phyloP scores from a whole-genome alignment of 2,329 filamentous ascomycete genomes.

The Colletotrichum shisoi region DNA sequence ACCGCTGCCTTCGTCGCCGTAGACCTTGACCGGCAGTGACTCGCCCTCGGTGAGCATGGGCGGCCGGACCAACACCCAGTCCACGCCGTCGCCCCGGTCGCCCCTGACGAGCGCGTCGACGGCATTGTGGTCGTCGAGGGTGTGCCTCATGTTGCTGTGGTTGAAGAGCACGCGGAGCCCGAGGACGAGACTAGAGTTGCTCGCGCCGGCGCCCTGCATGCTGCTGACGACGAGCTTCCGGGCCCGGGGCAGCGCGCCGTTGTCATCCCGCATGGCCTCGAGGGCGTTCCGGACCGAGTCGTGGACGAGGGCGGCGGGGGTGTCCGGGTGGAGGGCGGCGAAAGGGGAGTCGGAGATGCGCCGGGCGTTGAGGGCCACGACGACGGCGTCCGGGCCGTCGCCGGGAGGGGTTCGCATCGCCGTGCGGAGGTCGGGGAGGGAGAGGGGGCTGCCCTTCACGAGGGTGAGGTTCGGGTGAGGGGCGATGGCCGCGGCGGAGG shows the following conservation, averaged over 20 bases:
- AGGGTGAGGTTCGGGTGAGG: conserved; percentile 49
- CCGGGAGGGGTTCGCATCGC: conserved; percentile 46
- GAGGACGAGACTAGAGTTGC: conserved; percentile 52
- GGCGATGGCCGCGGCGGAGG: conserved; percentile 40
- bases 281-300: conserved; percentile 52
- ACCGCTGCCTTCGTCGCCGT: conserved; percentile 54
- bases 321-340: conserved; percentile 49
- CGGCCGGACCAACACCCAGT: conserved; percentile 57
- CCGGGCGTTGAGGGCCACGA: conserved; percentile 59
- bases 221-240: conserved; percentile 59
- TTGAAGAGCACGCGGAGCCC: conserved; percentile 56
- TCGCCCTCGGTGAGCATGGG: conserved; percentile 54
- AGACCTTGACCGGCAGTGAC: conserved; percentile 49
- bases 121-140: conserved; percentile 57
- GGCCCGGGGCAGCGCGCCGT: conserved; percentile 39
- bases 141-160: conserved; percentile 56
- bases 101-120: conserved; percentile 54
- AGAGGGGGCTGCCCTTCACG: conserved; percentile 51
- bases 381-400: conserved; percentile 49
- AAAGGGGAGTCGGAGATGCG: conserved; percentile 59
- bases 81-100: conserved; percentile 43
- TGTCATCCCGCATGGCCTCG: conserved; percentile 49
- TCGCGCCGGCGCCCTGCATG: conserved; percentile 58
- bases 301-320: conserved; percentile 56
- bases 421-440: conserved; percentile 48